Evolutionary conservation across 805 yeast species (phyloP).

Genomic region (Kluyveromyces siamensis): DNA sequence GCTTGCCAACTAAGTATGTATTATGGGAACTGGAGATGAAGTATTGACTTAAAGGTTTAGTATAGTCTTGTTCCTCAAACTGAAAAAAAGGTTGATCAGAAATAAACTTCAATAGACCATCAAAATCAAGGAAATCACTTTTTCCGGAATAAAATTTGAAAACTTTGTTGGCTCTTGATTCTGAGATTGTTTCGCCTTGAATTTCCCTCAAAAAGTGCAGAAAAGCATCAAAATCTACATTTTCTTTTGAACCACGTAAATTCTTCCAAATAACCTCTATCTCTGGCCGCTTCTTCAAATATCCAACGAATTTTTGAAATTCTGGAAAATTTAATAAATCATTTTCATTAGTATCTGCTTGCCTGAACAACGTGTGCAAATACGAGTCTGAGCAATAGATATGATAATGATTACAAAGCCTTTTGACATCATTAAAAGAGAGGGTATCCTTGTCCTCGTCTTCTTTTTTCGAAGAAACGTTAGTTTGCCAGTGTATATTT

Average conservation of each 20-base stretch:
- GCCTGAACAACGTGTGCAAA: constrained; percentile 41
- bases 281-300: constrained; percentile 60
- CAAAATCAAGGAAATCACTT: constrained; percentile 10
- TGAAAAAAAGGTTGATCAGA: constrained; percentile 23
- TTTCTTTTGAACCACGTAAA: constrained; percentile 16
- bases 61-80: constrained; percentile 29
- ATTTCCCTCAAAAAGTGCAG: constrained; percentile 34
- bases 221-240: constrained; percentile 28
- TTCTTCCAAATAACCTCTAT: constrained; percentile 40
- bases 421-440: constrained; percentile 58
- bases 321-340: constrained; percentile 58
- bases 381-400: constrained; percentile 55
- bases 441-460: constrained; percentile 31
- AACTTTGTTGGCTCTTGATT: constrained; percentile 24
- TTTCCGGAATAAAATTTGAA: constrained; percentile 31
- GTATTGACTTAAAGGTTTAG: constrained; percentile 73
- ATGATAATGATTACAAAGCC: constrained; percentile 57
- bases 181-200: constrained; percentile 39
- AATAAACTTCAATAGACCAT: constrained; percentile 23
- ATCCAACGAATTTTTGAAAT: constrained; percentile 65
- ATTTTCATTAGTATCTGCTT: constrained; percentile 41
- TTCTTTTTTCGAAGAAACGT: constrained; percentile 30
- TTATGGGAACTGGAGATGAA: constrained; percentile 91
- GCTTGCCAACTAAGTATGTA: constrained; percentile 83
- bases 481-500: constrained; percentile 52